Base-by-base conservation (phyloP, 2,329 filamentous ascomycete species). In the Colletotrichum tanaceti region DNA sequence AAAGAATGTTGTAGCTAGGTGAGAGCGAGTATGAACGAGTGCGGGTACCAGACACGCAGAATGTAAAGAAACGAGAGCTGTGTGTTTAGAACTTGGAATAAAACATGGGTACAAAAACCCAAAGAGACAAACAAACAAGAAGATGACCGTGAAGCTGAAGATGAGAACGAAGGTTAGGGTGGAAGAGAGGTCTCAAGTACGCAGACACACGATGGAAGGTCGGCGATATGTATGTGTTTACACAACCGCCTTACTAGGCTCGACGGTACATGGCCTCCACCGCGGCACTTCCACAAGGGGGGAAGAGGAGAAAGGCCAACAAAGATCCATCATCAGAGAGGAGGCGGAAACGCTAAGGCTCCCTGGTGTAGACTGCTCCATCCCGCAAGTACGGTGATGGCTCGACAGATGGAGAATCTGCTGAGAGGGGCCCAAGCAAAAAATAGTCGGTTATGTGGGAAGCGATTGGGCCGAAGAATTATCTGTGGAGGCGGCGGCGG, bases 391-490 rank as follows among this genome's bases (percentile, higher is more conserved):
- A 24, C 39, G 49, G 49, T 50, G 28, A 46, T 54, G 49, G 49
- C 32, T 54, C 54, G 60, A 41, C 59, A 49, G 43, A 60, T 46
- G 32, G 55, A 49, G 49, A 55, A 46, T 58, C 65, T 47, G 53
- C 47, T 32, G 57, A 41, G 58, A 41, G 52, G 64, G 62, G 58
- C 58, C 57, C 39, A 63, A 44, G 63, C 43, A 54, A 46, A 32
- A 57, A 57, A 38, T 20, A 41, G 44, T 10, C 22, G 52, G 61
- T 65, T 43, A 65, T 65, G 41, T 58, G 59, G 65, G 46, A 64
- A 49, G 10, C 44, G 9, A 46, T 22, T 28, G 35, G 39, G 20
- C 55, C 53, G 38, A 44, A 52, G 41, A 63, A 44, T 32, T 9
- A 47, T 24, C 10, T 61, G 41, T 43, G 58, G 58, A 57, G 58